These are phyloP conservation scores for Paspalum notatum DNA, from an alignment of 176 grass and related monocot species.

Conservation along the genomic window DNA sequence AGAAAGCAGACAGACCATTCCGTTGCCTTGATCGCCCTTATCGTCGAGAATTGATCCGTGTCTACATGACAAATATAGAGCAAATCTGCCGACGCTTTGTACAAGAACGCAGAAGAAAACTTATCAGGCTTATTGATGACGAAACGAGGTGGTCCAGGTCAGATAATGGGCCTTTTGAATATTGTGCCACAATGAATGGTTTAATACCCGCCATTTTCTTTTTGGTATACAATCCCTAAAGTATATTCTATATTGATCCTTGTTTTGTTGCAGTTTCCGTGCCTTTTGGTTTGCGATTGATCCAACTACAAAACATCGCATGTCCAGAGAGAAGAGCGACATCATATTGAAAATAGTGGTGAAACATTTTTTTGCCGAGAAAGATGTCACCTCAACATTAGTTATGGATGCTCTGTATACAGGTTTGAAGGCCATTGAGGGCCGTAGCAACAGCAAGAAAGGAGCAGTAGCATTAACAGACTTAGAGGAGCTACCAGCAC, in stretches of 20 bases:
- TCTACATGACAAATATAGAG: constrained; percentile 89
- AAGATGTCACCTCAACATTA: constrained; percentile 90
- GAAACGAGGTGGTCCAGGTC: constrained; percentile 90
- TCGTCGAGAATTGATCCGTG: constrained; percentile 73
- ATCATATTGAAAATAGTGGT: constrained; percentile 75
- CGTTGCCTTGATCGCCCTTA: constrained; percentile 82
- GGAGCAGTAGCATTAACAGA: constrained; percentile 53
- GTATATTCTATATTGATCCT: constrained; percentile 32
- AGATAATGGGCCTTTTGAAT: constrained; percentile 26
- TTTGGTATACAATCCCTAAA: constrained; percentile 7
- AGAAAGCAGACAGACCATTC: constrained; percentile 76
- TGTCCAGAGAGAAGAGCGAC: constrained; percentile 77
- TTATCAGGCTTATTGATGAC: constrained; percentile 81
- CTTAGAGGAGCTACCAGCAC: constrained; percentile 56
- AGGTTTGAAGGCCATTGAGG: constrained; percentile 70
- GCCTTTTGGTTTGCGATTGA: constrained; percentile 80
- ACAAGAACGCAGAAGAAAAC: constrained; percentile 70
- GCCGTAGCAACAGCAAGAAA: constrained; percentile 67
- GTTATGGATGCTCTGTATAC: constrained; percentile 87
- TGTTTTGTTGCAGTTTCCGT: constrained; percentile 68
- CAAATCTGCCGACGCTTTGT: constrained; percentile 84
- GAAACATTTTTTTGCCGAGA: constrained; percentile 85
- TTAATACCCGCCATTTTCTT: background rate
- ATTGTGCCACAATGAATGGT: background rate
- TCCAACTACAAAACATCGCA: constrained; percentile 50